These are phyloP conservation scores for Smallanthus sonchifolius DNA, from an alignment of 129 eudicot genomes.

Conservation along the genomic window DNA sequence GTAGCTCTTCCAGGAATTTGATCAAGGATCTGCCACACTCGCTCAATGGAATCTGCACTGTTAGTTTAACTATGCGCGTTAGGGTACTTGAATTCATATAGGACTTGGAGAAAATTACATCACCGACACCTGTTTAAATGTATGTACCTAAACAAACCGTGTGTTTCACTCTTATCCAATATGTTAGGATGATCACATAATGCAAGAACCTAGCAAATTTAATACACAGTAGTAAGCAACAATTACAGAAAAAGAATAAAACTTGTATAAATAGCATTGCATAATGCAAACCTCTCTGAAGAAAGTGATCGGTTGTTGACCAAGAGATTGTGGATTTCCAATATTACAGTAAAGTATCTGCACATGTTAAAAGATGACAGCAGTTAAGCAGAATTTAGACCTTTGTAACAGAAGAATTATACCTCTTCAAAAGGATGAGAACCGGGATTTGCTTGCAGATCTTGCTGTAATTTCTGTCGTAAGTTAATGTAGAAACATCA, in stretches of 20 bases:
- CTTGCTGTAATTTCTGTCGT: constrained; percentile 73
- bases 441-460: constrained; percentile 65
- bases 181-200: constrained; percentile 95
- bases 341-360: constrained; percentile 95
- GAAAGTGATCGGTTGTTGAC: constrained; percentile 92
- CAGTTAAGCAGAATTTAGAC: not conserved
- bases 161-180: constrained; percentile 90
- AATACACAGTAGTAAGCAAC: constrained; percentile 8
- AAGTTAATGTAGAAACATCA: constrained; percentile 1
- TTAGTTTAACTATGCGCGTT: not conserved
- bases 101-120: not conserved
- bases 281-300: constrained; percentile 71
- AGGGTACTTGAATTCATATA: not conserved
- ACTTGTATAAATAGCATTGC: not conserved
- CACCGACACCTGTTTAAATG: not conserved
- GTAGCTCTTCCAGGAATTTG: constrained; percentile 99
- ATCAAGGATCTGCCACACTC: constrained; percentile 92
- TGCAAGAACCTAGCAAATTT: constrained; percentile 75
- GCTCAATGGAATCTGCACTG: constrained; percentile 86
- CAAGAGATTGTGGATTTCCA: constrained; percentile 98
- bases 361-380: not conserved
- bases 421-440: constrained; percentile 97
- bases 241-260: not conserved
- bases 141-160: constrained; percentile 83
- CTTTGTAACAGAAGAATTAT: not conserved